Conservation (phyloP, 2,329 filamentous ascomycete species). For the Aspergillus latus region DNA sequence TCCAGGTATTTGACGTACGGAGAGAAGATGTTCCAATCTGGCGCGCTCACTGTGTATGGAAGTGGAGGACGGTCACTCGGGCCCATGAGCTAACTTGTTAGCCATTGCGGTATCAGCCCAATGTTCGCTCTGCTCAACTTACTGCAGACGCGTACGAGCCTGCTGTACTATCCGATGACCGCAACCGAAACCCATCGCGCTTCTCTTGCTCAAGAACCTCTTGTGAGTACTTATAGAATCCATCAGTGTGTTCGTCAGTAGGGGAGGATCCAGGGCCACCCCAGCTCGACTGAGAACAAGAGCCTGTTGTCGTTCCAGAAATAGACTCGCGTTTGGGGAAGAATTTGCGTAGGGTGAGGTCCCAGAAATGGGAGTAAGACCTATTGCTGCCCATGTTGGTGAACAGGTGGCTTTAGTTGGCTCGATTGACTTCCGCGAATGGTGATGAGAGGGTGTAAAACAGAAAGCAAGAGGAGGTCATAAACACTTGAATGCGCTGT, state of each 20-base stretch:
- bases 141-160: constrained; percentile 25
- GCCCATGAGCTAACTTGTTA: constrained; percentile 18
- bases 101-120: neutral
- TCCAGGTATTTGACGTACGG: constrained; percentile 19
- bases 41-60: constrained; percentile 33
- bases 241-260: constrained; percentile 20
- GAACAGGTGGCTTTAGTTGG: neutral
- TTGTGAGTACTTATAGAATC: constrained; percentile 27
- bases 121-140: constrained; percentile 2
- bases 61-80: constrained; percentile 21
- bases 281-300: constrained; percentile 3
- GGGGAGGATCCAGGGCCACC: constrained; percentile 7
- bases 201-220: constrained; percentile 17
- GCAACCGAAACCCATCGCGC: constrained; percentile 3
- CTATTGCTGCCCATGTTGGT: constrained; percentile 14
- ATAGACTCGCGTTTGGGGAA: constrained; percentile 18
- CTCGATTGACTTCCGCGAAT: neutral
- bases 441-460: neutral
- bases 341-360: constrained; percentile 18
- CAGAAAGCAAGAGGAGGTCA: no score
- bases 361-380: constrained; percentile 20
- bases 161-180: constrained; percentile 20
- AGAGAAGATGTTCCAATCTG: constrained; percentile 29
- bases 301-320: neutral
- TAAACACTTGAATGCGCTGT: no score